Base-by-base conservation (phyloP, 2,329 filamentous ascomycete genomes). In the Lecanicillium sp. region DNA sequence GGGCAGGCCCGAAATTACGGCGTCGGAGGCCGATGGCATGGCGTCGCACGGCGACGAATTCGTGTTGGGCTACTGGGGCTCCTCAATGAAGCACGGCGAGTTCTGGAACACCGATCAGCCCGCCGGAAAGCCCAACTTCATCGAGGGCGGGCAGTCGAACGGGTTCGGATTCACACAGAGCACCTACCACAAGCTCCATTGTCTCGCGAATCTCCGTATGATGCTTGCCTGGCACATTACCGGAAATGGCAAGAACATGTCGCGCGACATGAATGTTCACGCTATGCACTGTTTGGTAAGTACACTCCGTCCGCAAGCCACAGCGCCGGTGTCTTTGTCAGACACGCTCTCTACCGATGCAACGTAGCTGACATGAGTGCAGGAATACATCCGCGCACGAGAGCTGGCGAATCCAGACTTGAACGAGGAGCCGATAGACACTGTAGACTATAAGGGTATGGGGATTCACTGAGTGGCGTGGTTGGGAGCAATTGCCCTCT, bases 191-290 rank as follows among this genome's bases (percentile, higher is more conserved):
- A 21, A 36, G 20, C 27, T 27, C 7, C 42, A 45, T 19, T 33
- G 42, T 14, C 42, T 45, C 15, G 42, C 42, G 5, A 45, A 45
- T 29, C 24, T 45, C 20, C 37, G 37, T 14, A 40, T 40, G 37
- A 45, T 45, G 29, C 32, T 45, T 14, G 17, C 42, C 14, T 45
- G 42, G 42, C 29, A 36, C 15, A 45, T 35, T 45, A 45, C 20
- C 24, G 29, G 30, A 19, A 45, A 35, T 24, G 32, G 27, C 17
- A 29, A 27, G 11, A 45, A 45, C 17, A 40, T 40, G 37, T 21
- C 37, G 4, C 12, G 11, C 23, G 37, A 40, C 19, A 40, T 40
- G 37, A 40, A 40, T 15, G 37, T 24, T 9, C 37, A 40, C 19
- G 23, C 37, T 19, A 40, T 40, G 21, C 37, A 40, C 19, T 40